Evolutionary conservation across 2,329 filamentous ascomycete genomes (phyloP), one percentile per base, ranked within the genome.

Genomic region (Penicillium vulpinum): DNA sequence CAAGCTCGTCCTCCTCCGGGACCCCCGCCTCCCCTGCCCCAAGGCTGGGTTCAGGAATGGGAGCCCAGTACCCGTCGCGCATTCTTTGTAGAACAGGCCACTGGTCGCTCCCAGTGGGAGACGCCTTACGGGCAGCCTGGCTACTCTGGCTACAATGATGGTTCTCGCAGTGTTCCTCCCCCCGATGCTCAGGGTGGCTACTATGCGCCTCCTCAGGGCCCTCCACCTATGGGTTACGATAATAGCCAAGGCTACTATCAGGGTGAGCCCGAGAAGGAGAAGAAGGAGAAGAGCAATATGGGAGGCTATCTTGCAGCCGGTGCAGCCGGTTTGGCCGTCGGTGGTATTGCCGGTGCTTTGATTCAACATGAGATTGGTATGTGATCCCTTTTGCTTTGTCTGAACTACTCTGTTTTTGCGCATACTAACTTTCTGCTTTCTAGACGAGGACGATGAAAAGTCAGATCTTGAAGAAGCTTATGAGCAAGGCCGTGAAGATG

Each of bases 31-130:
- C 68, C 71, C 18, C 76, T 88, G 61, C 80, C 86, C 24, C 67
- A 78, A 48, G 86, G 86, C 62, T 89, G 87, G 86, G 75, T 77
- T 28, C 78, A 85, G 24, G 82, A 87, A 70, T 89, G 82, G 73
- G 86, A 89, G 62, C 80, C 83, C 56, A 78, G 77, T 56, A 76
- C 80, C 58, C 83, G 86, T 67, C 83, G 84, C 54, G 88, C 84
- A 77, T 89, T 84, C 75, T 90, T 87, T 67, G 78, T 85, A 55
- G 85, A 89, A 70, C 75, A 84, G 55, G 77, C 82, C 45, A 84
- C 84, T 13, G 84, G 85, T 21, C 81, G 80, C 56, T 82, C 84
- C 0, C 85, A 88, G 71, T 89, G 86, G 86, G 84, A 88, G 60
- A 77, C 80, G 16, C 85, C 86, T 49, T 63, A 60, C 16, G 54